Percentiles rank a stretch among this genome's conserved stretches.
These are phyloP conservation scores for Krasilnikovozyma curviuscula DNA, from an alignment of 768 basidiomycete species.

Conservation along the genomic window DNA sequence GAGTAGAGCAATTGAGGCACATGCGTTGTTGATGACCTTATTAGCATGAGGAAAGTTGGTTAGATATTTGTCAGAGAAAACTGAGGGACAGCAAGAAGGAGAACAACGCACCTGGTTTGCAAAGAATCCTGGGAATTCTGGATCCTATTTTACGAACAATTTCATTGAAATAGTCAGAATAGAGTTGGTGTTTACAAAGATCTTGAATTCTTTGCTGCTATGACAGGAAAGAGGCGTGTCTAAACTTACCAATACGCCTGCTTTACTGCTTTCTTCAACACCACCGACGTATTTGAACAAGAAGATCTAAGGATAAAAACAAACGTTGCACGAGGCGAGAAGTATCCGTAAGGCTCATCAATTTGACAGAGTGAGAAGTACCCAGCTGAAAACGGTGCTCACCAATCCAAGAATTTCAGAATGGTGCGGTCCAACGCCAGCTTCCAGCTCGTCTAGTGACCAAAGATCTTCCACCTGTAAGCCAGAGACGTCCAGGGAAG, in stretches of 20 bases:
- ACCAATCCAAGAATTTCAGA: neutral
- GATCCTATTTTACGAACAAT: constrained; percentile 45
- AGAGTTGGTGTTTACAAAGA: neutral
- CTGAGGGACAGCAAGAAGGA: neutral
- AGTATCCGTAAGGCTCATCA: neutral
- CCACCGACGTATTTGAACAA: constrained; percentile 10
- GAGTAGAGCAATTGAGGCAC: constrained; percentile 82
- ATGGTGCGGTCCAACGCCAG: neutral
- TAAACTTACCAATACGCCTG: neutral
- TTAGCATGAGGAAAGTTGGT: neutral
- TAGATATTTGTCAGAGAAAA: neutral
- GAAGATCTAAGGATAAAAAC: no score
- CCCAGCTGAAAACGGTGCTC: neutral
- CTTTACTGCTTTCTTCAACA: neutral
- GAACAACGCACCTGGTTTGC: constrained; percentile 42
- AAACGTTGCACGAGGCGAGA: neutral
- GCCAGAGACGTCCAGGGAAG: constrained; percentile 2
- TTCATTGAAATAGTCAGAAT: neutral
- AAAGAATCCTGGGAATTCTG: constrained; percentile 68
- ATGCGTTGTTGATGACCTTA: constrained; percentile 42
- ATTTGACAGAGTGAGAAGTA: neutral
- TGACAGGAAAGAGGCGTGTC: neutral
- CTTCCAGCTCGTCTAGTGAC: neutral
- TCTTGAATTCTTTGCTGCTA: neutral
- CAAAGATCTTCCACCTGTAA: constrained; percentile 11